Percentiles rank a stretch among this genome's conserved stretches.
Evolutionary conservation across 225 moss, liverwort and hornwort species (phyloP).

Genomic region (Rhytidiadelphus loreus): DNA sequence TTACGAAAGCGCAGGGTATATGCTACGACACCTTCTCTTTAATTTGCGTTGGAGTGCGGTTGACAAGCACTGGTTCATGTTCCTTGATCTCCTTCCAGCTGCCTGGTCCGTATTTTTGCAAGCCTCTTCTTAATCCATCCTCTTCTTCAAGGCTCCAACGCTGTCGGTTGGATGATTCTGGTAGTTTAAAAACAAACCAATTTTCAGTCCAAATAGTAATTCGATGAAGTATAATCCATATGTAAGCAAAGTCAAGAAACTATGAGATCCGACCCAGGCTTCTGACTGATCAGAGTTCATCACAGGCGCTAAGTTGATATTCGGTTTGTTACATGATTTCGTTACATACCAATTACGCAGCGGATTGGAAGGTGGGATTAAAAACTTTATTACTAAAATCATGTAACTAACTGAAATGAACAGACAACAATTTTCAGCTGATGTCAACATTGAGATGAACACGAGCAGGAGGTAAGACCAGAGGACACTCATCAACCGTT

Average conservation of each 20-base stretch:
- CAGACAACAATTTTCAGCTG: neutral
- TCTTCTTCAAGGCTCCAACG: conserved; percentile 52
- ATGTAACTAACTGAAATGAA: neutral
- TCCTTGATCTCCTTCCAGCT: conserved; percentile 64
- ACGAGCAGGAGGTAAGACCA: neutral
- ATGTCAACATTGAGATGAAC: neutral
- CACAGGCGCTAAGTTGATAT: neutral
- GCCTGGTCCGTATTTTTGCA: conserved; percentile 41
- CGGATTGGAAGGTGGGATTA: neutral
- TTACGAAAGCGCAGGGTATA: neutral
- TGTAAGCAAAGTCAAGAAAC: neutral
- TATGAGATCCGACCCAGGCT: neutral
- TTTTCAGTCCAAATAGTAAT: neutral
- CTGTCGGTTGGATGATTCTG: conserved; percentile 35
- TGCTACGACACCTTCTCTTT: conserved; percentile 31
- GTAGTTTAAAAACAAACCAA: neutral
- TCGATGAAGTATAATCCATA: neutral
- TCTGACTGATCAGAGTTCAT: neutral
- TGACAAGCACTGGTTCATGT: conserved; percentile 27
- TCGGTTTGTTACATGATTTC: neutral
- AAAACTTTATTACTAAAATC: neutral
- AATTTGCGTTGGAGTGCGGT: conserved; percentile 35
- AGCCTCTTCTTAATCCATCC: conserved; percentile 40
- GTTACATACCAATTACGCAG: neutral
- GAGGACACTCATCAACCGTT: neutral